Evolutionary conservation across 2,329 filamentous ascomycete genomes (phyloP).

Genomic region (Colletotrichum trifolii): DNA sequence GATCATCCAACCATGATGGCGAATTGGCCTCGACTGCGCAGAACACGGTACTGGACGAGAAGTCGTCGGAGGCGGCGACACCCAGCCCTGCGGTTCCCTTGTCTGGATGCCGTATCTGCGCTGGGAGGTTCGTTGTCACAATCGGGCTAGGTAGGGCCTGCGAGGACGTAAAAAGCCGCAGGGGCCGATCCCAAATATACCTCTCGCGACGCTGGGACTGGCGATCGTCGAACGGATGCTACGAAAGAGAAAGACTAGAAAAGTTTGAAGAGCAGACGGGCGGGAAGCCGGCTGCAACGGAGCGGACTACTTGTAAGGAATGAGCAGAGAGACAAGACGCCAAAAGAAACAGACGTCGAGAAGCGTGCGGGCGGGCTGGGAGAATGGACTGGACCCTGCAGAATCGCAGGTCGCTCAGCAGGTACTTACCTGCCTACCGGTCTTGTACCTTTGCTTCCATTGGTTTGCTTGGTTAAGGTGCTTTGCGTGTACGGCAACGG

Average conservation of each 20-base stretch:
- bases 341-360: not conserved
- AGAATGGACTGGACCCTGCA: constrained; percentile 33
- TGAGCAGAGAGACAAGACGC: not conserved
- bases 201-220: not conserved
- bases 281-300: constrained; percentile 6
- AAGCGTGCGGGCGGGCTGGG: constrained; percentile 16
- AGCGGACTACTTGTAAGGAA: not conserved
- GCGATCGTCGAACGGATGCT: constrained; percentile 3
- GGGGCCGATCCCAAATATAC: constrained; percentile 3
- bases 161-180: not conserved
- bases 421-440: constrained; percentile 9
- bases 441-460: constrained; percentile 24
- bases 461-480: constrained; percentile 14
- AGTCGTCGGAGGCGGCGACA: constrained; percentile 25
- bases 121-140: constrained; percentile 2
- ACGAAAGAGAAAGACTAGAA: constrained; percentile 6
- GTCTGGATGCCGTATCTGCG: constrained; percentile 21
- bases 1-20: no score
- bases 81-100: constrained; percentile 19
- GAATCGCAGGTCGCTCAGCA: constrained; percentile 32
- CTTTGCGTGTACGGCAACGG: constrained; percentile 17
- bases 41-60: not conserved
- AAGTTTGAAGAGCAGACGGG: not conserved
- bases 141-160: constrained; percentile 6
- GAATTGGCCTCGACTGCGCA: constrained; percentile 10